Percentiles rank a stretch among this genome's conserved stretches.
These are phyloP conservation scores for Fusarium virguliforme DNA, from an alignment of 2,329 filamentous ascomycete species.

Conservation along the genomic window DNA sequence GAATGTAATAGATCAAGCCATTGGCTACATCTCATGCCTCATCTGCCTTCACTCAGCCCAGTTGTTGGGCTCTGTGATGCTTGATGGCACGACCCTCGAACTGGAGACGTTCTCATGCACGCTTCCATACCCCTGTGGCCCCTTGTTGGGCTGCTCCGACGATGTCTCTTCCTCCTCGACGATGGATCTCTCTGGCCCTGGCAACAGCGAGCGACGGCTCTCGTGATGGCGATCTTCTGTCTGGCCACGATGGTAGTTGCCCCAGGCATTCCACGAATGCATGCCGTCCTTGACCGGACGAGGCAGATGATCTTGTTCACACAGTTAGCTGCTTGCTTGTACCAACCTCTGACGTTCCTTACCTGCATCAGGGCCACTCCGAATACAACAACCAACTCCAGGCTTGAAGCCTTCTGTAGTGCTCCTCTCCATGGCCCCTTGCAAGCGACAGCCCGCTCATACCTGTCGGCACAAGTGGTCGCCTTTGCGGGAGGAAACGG, in stretches of 20 bases:
- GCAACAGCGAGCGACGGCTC: constrained; percentile 49
- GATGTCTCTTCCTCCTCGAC: constrained; percentile 47
- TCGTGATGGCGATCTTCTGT: constrained; percentile 31
- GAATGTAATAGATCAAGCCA: too few relatives aligned
- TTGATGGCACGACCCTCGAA: constrained; percentile 51
- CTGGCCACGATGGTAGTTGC: constrained; percentile 25
- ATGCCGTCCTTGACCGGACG: constrained; percentile 50
- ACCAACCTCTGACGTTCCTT: constrained; percentile 24
- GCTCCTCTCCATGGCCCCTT: constrained; percentile 69
- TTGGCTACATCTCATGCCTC: too few relatives aligned
- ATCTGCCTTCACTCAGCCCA: constrained; percentile 39
- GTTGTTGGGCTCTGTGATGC: constrained; percentile 47
- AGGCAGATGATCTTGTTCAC: constrained; percentile 52
- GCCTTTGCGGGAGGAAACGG: constrained; percentile 66
- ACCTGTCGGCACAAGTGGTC: constrained; percentile 63
- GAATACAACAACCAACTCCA: constrained; percentile 70
- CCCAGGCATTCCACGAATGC: constrained; percentile 53
- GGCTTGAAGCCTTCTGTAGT: constrained; percentile 68
- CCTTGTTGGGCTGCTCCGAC: constrained; percentile 24
- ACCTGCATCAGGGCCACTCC: constrained; percentile 72
- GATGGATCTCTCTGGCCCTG: constrained; percentile 48
- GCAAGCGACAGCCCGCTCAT: constrained; percentile 65
- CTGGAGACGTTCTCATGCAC: constrained; percentile 35
- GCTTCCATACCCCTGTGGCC: constrained; percentile 42
- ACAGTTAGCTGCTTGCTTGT: neutral